These are phyloP conservation scores for Dipodascus geniculatus DNA, from an alignment of 805 yeast species.

Conservation along the genomic window DNA sequence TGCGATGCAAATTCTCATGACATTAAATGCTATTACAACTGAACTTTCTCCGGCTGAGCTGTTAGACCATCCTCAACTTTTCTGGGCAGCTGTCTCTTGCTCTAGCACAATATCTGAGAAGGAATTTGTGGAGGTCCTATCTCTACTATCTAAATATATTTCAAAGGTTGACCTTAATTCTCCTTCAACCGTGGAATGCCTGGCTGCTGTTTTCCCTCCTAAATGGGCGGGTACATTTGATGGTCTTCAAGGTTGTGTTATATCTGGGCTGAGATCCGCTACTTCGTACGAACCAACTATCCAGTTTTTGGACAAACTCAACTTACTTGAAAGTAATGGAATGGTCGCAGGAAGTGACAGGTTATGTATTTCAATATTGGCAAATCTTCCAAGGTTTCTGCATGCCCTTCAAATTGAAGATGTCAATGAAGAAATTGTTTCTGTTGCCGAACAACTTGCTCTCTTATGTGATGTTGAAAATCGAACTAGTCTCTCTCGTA, in stretches of 20 bases:
- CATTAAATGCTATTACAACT: slow-evolving; percentile 83
- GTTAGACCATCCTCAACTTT: slow-evolving; percentile 81
- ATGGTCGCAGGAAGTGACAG: slow-evolving; percentile 44
- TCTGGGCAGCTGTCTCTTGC: slow-evolving; percentile 93
- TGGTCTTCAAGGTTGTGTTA: slow-evolving; percentile 68
- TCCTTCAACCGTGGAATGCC: slow-evolving; percentile 71
- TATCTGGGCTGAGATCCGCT: slow-evolving; percentile 76
- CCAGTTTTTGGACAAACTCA: slow-evolving; percentile 60
- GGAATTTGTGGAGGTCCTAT: slow-evolving; percentile 80
- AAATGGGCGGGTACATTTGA: slow-evolving; percentile 93
- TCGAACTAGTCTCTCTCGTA: slow-evolving; percentile 49
- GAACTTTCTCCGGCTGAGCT: slow-evolving; percentile 69
- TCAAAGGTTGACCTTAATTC: slow-evolving; percentile 80
- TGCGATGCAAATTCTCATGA: slow-evolving; percentile 94
- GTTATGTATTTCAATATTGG: slow-evolving; percentile 55
- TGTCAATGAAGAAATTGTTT: slow-evolving; percentile 37
- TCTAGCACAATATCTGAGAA: slow-evolving; percentile 82
- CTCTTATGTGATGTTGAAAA: slow-evolving; percentile 44
- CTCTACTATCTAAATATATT: slow-evolving; percentile 70
- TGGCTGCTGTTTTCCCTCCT: slow-evolving; percentile 80
- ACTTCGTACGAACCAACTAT: slow-evolving; percentile 70
- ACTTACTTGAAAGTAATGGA: slow-evolving; percentile 16
- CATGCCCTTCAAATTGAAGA: slow-evolving; percentile 59
- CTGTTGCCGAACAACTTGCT: slow-evolving; percentile 46
- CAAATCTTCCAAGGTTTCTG: slow-evolving; percentile 74